Evolutionary conservation across 1,284 basidiomycete genomes (phyloP).

Genomic region (Veloporphyrellus conicus): DNA sequence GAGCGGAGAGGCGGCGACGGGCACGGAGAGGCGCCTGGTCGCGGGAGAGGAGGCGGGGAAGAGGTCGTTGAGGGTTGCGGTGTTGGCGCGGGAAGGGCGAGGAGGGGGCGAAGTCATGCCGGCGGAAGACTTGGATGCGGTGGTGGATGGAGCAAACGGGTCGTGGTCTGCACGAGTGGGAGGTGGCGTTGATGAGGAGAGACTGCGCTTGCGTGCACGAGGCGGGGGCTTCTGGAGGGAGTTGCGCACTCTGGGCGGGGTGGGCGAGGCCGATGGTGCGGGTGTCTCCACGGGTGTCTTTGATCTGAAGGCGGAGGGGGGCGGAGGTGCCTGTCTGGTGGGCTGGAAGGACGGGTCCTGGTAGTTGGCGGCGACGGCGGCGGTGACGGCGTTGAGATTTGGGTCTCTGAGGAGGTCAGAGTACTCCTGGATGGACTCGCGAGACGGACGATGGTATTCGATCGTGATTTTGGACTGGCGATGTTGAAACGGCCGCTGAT

Average conservation of each 20-base stretch:
- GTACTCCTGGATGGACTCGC: slow-evolving; percentile 66
- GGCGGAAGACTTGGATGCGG: slow-evolving; percentile 1
- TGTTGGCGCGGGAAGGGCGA: slow-evolving; percentile 76
- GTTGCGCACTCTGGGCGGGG: slow-evolving; percentile 43
- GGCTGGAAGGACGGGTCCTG: slow-evolving; percentile 40
- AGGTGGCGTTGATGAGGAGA: slow-evolving; percentile 33
- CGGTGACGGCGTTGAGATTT: slow-evolving; percentile 52
- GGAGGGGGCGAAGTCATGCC: slow-evolving; percentile 52
- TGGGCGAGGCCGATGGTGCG: background rate
- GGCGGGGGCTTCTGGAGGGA: slow-evolving; percentile 61
- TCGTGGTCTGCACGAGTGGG: slow-evolving; percentile 44
- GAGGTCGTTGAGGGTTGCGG: slow-evolving; percentile 70
- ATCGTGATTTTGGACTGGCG: slow-evolving; percentile 68
- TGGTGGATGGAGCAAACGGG: slow-evolving; percentile 46
- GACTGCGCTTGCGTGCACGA: slow-evolving; percentile 45
- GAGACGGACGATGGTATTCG: slow-evolving; percentile 67
- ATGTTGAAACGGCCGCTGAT: slow-evolving; percentile 33
- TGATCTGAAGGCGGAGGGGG: slow-evolving; percentile 34
- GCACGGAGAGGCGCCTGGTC: slow-evolving; percentile 52
- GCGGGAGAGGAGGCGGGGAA: slow-evolving; percentile 41
- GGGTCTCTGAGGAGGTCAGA: slow-evolving; percentile 63
- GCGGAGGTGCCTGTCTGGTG: slow-evolving; percentile 51
- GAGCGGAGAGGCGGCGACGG: slow-evolving; percentile 35
- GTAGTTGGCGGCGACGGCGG: slow-evolving; percentile 40
- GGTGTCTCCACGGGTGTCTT: slow-evolving; percentile 39